Evolutionary conservation across 2,329 filamentous ascomycete genomes (phyloP).

Genomic region (Dothistroma septosporum): DNA sequence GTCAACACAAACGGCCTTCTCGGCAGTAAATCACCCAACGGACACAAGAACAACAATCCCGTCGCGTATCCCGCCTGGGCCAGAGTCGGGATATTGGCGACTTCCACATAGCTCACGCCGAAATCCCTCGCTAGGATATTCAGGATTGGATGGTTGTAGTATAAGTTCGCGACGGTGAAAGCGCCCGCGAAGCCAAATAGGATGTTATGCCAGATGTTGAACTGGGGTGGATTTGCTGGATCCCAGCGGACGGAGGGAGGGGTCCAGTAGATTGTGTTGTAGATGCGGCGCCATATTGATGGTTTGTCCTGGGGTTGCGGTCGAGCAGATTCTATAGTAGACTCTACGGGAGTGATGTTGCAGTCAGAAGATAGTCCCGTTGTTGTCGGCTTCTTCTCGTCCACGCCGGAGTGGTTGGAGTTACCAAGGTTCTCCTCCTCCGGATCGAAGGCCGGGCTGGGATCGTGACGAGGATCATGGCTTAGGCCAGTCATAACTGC

Average conservation of each 20-base stretch:
- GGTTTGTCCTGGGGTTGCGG: background rate
- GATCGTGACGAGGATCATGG: slow-evolving; percentile 1
- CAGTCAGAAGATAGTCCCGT: background rate
- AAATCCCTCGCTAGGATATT: slow-evolving; percentile 72
- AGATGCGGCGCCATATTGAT: slow-evolving; percentile 25
- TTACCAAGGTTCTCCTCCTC: background rate
- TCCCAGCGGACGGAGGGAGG: slow-evolving; percentile 67
- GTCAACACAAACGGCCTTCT: slow-evolving; percentile 65
- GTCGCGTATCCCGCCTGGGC: slow-evolving; percentile 75
- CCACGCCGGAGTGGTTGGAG: background rate
- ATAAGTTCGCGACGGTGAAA: slow-evolving; percentile 74
- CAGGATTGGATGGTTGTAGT: slow-evolving; percentile 76
- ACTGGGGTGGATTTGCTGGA: slow-evolving; percentile 60
- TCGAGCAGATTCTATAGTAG: background rate
- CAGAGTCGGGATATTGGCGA: slow-evolving; percentile 66
- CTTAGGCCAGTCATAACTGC: background rate
- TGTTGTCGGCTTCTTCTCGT: background rate
- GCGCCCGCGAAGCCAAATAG: slow-evolving; percentile 63
- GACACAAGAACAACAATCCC: slow-evolving; percentile 70
- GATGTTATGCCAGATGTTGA: slow-evolving; percentile 65
- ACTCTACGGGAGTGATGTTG: slow-evolving; percentile 2
- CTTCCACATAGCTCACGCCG: slow-evolving; percentile 63
- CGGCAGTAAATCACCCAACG: slow-evolving; percentile 65
- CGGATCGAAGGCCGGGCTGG: background rate
- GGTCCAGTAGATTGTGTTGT: slow-evolving; percentile 51